Evolutionary conservation across 768 basidiomycete genomes (phyloP).

Genomic region (Plicaturopsis crispa): DNA sequence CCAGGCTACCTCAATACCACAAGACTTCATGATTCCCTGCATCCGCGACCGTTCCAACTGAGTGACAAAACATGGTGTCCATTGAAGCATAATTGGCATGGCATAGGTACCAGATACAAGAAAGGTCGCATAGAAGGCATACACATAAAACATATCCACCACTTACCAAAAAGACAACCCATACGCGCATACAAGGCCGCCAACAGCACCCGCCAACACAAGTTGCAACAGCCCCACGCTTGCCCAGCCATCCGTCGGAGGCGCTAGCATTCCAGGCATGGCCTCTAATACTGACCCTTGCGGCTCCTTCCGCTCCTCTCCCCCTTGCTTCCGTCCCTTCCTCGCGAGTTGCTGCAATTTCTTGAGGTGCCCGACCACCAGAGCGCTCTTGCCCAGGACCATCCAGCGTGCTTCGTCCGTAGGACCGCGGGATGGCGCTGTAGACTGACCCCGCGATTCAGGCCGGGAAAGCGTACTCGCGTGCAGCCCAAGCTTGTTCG

Average conservation of each 20-base stretch:
- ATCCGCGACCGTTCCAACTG: background rate
- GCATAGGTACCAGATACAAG: constrained; percentile 3
- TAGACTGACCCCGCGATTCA: constrained; percentile 3
- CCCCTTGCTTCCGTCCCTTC: no score
- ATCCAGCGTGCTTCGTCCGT: constrained; percentile 24
- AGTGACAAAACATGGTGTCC: background rate
- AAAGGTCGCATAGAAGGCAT: constrained; percentile 8
- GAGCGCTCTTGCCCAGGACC: constrained; percentile 20
- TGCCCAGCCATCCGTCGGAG: background rate
- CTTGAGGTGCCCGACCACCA: constrained; percentile 19
- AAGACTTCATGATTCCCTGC: background rate
- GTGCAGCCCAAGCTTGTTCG: constrained; percentile 19
- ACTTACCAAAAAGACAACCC: constrained; percentile 23
- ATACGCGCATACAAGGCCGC: constrained; percentile 20
- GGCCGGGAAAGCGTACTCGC: constrained; percentile 16
- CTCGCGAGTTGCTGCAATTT: constrained; percentile 18
- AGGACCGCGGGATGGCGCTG: constrained; percentile 2
- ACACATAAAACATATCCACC: constrained; percentile 1
- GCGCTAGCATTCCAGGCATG: background rate
- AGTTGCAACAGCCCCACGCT: constrained; percentile 21
- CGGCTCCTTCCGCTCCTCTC: no score
- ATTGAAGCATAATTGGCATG: constrained; percentile 14
- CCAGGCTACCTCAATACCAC: no score
- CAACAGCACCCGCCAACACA: constrained; percentile 21
- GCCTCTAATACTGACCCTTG: no score